These are phyloP conservation scores for Pholiota conissans DNA, from an alignment of 768 basidiomycete species.

Conservation along the genomic window DNA sequence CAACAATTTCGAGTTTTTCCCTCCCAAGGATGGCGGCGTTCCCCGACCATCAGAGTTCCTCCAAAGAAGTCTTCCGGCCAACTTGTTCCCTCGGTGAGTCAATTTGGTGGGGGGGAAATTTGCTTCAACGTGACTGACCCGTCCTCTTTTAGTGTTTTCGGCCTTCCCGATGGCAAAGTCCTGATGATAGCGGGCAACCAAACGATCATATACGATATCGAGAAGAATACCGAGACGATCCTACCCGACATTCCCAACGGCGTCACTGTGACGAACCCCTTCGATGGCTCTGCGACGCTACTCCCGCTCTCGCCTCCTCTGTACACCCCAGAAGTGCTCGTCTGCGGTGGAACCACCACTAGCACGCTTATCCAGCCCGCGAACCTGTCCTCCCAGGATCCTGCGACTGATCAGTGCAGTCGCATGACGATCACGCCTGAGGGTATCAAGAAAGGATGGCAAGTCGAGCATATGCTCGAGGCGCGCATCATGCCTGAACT, in stretches of 20 bases:
- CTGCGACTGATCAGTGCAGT: slow-evolving; percentile 42
- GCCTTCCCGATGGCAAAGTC: slow-evolving; percentile 37
- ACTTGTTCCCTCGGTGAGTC: slow-evolving; percentile 27
- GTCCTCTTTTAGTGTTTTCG: not conserved
- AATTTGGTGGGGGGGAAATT: not conserved
- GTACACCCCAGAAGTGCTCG: slow-evolving; percentile 45
- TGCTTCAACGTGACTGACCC: not conserved
- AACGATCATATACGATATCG: slow-evolving; percentile 40
- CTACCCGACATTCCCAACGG: slow-evolving; percentile 46
- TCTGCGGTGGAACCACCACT: slow-evolving; percentile 44
- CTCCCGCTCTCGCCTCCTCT: slow-evolving; percentile 36
- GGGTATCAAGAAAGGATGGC: slow-evolving; percentile 42
- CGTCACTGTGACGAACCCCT: slow-evolving; percentile 41
- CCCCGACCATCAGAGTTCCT: slow-evolving; percentile 27
- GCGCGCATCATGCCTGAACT: slow-evolving; percentile 38
- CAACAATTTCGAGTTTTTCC: slow-evolving; percentile 40
- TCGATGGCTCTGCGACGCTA: slow-evolving; percentile 37
- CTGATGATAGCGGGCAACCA: slow-evolving; percentile 41
- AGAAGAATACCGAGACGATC: slow-evolving; percentile 36
- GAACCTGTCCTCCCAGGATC: slow-evolving; percentile 35
- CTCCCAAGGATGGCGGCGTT: slow-evolving; percentile 36
- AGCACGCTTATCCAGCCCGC: slow-evolving; percentile 27
- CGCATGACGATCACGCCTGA: slow-evolving; percentile 36
- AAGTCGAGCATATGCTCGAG: slow-evolving; percentile 40
- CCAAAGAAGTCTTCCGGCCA: slow-evolving; percentile 24